Base-by-base conservation (phyloP, 73 alveolate species). In the Paramecium sonneborni region DNA sequence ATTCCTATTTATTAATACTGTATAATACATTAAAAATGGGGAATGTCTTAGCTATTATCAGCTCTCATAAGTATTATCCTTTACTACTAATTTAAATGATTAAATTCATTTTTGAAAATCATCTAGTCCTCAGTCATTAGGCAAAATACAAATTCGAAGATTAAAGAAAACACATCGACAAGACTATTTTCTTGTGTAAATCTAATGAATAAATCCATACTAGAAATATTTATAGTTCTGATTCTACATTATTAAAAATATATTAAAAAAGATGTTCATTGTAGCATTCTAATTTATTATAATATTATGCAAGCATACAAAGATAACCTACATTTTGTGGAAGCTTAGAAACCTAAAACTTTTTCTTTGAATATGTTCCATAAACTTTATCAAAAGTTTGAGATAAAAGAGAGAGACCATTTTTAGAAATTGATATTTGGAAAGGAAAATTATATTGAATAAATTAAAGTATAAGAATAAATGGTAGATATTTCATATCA, bases 1-100 rank as follows among this genome's bases (percentile, higher is more conserved):
- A 18, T 1, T 52, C 11, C 14, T 18, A 52, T 52, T 52, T 52
- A 52, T n/a, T 52, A 52, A 18, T 18, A 52, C 18, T 3, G 18
- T 52, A 52, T 52, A 52, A 52, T 52, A 52, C 68, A 30, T 52
- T 52, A 52, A 62, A 26, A 62, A 62, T 62, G 84, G 84, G 84
- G 23, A 62, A 62, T 32, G 18, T 62, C 3, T 32, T 6, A 62
- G 84, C 84, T 26, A 7, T 11, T 62, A 32, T 62, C 12, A 62
- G 24, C 14, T 62, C 20, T 15, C 84, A 62, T 30, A 62, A 30
- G 84, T 23, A 62, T 28, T 62, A 15, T 62, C 84, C 2, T 62
- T 62, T 15, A 32, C 84, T 7, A 23, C 21, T 8, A 24, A 62
- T 62, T 26, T 62, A 62, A 26, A 62, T 32, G 84, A 62, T 62